Evolutionary conservation across 2,329 filamentous ascomycete genomes (phyloP).

Genomic region (Talaromyces piceae): DNA sequence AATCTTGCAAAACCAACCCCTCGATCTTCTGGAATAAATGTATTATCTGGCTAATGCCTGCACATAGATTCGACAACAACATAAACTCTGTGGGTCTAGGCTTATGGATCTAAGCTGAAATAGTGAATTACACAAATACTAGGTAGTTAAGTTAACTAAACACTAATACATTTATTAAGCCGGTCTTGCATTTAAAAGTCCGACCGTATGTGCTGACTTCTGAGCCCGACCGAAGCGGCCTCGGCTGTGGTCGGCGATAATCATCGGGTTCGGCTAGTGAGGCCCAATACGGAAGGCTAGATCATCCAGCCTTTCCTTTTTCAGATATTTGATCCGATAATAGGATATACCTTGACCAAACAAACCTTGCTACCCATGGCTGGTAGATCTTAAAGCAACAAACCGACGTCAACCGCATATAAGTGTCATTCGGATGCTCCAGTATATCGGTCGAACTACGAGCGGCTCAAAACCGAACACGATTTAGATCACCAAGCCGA

Average conservation of each 20-base stretch:
- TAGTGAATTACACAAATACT: no score
- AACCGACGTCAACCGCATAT: no score
- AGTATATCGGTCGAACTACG: not conserved
- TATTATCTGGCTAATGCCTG: no score
- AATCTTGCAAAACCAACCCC: no score
- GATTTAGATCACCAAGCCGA: not conserved
- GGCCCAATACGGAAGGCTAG: not conserved
- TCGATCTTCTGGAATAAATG: no score
- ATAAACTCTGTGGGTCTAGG: no score
- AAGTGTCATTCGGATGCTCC: not conserved
- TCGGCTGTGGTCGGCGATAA: not conserved
- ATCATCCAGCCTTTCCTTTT: not conserved
- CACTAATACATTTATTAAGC: not conserved
- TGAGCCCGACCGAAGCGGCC: no score
- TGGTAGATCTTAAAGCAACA: no score
- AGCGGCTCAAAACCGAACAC: not conserved
- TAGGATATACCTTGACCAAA: no score
- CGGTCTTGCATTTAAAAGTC: not conserved
- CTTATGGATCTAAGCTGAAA: no score
- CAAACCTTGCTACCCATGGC: no score
- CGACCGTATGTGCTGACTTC: not conserved
- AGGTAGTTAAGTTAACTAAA: not conserved
- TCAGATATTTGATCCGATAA: not conserved
- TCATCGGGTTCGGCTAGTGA: not conserved
- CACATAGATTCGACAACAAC: no score